Evolutionary conservation across 1,284 basidiomycete genomes (phyloP).

Genomic region (Ustilago nuda): DNA sequence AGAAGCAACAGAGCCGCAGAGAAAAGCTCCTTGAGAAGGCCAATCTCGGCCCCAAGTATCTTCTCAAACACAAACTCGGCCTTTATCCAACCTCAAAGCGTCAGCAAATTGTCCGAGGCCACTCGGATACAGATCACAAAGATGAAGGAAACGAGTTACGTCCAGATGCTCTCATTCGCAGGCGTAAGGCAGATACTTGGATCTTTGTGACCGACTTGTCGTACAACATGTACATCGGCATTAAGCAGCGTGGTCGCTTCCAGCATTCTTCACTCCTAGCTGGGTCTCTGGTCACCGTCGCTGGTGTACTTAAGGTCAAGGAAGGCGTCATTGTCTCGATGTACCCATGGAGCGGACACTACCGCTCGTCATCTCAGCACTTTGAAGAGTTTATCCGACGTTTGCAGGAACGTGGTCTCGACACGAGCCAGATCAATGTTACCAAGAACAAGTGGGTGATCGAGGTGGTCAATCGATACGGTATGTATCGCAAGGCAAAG

Average conservation of each 20-base stretch:
- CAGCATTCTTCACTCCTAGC: slow-evolving; percentile 55
- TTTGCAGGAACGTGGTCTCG: slow-evolving; percentile 41
- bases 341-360: slow-evolving; percentile 56
- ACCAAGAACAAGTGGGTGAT: slow-evolving; percentile 54
- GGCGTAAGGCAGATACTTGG: slow-evolving; percentile 43
- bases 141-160: neutral
- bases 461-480: slow-evolving; percentile 52
- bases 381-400: slow-evolving; percentile 51
- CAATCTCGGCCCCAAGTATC: slow-evolving; percentile 49
- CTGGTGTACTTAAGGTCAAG: slow-evolving; percentile 52
- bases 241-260: slow-evolving; percentile 56
- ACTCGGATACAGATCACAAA: slow-evolving; percentile 6
- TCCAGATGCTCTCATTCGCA: slow-evolving; percentile 42
- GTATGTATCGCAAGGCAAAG: slow-evolving; percentile 52
- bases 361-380: slow-evolving; percentile 48
- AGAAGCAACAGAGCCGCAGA: slow-evolving; percentile 44
- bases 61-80: slow-evolving; percentile 46
- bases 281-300: slow-evolving; percentile 50
- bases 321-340: slow-evolving; percentile 55
- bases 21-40: slow-evolving; percentile 41
- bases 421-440: slow-evolving; percentile 53
- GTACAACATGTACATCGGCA: slow-evolving; percentile 54
- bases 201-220: slow-evolving; percentile 53
- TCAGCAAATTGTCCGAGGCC: slow-evolving; percentile 37
- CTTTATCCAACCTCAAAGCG: slow-evolving; percentile 39